Conservation (phyloP, 2,329 filamentous ascomycete genomes). For the Myriosclerotinia duriaeana region DNA sequence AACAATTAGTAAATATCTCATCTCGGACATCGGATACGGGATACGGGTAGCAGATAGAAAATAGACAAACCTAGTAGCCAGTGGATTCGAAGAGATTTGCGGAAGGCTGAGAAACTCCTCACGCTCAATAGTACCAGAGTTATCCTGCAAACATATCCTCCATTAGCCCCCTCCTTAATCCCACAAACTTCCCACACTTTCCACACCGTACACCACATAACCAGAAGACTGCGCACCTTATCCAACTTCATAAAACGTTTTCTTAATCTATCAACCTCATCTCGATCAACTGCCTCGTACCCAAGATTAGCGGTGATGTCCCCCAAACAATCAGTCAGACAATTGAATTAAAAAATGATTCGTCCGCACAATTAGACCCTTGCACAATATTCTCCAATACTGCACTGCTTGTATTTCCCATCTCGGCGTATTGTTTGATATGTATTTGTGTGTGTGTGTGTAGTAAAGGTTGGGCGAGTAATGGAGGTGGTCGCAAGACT, state of each 20-base stretch:
- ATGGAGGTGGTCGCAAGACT: slow-evolving; percentile 6
- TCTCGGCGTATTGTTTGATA: slow-evolving; percentile 40
- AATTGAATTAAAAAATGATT: slow-evolving; percentile 17
- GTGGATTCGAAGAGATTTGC: slow-evolving; percentile 95
- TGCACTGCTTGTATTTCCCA: slow-evolving; percentile 68
- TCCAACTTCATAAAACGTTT: slow-evolving; percentile 99
- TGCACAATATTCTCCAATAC: slow-evolving; percentile 96
- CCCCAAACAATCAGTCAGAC: background rate
- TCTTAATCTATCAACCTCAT: slow-evolving; percentile 91
- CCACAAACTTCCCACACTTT: background rate
- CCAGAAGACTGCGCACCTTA: slow-evolving; percentile 61
- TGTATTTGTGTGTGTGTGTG: slow-evolving; percentile 26
- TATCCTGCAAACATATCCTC: slow-evolving; percentile 62
- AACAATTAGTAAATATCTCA: background rate
- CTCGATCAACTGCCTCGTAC: slow-evolving; percentile 73
- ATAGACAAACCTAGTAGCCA: slow-evolving; percentile 74
- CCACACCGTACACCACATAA: background rate
- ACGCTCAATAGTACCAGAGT: slow-evolving; percentile 96
- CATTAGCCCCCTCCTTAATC: slow-evolving; percentile 16
- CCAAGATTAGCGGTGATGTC: slow-evolving; percentile 15
- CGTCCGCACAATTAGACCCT: slow-evolving; percentile 81
- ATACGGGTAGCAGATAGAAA: slow-evolving; percentile 6
- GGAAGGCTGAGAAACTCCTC: slow-evolving; percentile 97
- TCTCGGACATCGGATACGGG: background rate
- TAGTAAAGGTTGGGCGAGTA: slow-evolving; percentile 24